These are phyloP conservation scores for Mycena galericulata DNA, from an alignment of 768 basidiomycete genomes.

Conservation along the genomic window DNA sequence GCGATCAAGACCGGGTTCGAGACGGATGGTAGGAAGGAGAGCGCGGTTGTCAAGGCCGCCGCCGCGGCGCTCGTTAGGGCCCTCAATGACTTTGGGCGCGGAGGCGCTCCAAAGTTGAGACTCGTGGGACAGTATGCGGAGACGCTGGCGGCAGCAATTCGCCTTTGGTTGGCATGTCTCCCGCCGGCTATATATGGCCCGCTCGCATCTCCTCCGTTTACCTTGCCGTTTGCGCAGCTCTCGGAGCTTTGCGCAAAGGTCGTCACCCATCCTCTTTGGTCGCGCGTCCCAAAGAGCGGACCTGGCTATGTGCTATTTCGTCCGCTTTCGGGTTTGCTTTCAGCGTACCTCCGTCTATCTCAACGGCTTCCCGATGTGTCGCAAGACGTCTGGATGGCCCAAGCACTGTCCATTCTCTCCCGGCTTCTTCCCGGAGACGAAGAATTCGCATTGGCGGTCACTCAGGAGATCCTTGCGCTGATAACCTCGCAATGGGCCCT, in stretches of 20 bases:
- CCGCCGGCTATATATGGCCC: slow-evolving; percentile 55
- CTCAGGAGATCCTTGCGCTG: slow-evolving; percentile 52
- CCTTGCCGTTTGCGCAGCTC: slow-evolving; percentile 67
- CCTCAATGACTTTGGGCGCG: slow-evolving; percentile 39
- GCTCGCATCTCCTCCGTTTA: slow-evolving; percentile 66
- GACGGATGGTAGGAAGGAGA: slow-evolving; percentile 44
- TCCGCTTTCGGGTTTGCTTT: slow-evolving; percentile 67
- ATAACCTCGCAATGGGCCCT: slow-evolving; percentile 57
- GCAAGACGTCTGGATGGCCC: slow-evolving; percentile 73
- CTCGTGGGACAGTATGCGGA: slow-evolving; percentile 50
- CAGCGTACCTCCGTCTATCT: slow-evolving; percentile 69
- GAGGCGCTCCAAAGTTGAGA: slow-evolving; percentile 33
- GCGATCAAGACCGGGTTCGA: slow-evolving; percentile 57
- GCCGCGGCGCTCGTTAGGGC: slow-evolving; percentile 48
- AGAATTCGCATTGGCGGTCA: slow-evolving; percentile 57
- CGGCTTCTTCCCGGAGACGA: slow-evolving; percentile 83
- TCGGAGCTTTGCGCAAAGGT: slow-evolving; percentile 64
- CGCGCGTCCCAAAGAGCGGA: slow-evolving; percentile 39
- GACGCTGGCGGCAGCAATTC: slow-evolving; percentile 61
- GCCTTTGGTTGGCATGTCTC: slow-evolving; percentile 74
- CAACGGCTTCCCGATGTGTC: slow-evolving; percentile 65
- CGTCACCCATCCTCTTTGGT: slow-evolving; percentile 66
- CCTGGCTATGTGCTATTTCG: slow-evolving; percentile 55
- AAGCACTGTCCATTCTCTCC: slow-evolving; percentile 67
- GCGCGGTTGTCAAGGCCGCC: slow-evolving; percentile 49